Evolutionary conservation across 805 yeast genomes (phyloP), one percentile per base, ranked within the genome.

Genomic region (Hanseniaspora guilliermondii): DNA sequence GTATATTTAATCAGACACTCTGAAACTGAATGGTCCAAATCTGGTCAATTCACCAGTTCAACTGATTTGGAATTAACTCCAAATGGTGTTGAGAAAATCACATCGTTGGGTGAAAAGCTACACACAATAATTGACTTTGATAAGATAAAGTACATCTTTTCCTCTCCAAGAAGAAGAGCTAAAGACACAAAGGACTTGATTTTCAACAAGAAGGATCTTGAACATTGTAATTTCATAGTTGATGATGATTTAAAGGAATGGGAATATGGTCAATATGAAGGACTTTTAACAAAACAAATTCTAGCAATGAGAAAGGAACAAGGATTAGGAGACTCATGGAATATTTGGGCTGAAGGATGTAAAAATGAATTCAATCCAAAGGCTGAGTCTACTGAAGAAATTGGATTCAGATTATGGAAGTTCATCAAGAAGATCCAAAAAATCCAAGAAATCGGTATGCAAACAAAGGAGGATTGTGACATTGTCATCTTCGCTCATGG

Each of bases 211-310:
- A 72, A 70, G 25, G 68, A 72, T 17, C 73, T 69, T 56, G 58
- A 71, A 9, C 58, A 67, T 6, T 73, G 82, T 48, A 70, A 74
- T 8, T 62, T 75, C 44, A 68, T 71, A 56, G 74, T 74, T 19
- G 83, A 80, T 58, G 79, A 85, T 48, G 88, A 87, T 62, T 68
- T 88, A 49, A 77, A 93, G 61, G 97, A 91, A 69, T 91, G 97
- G 97, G 94, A 87, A 60, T 91, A 91, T 63, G 97, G 97, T 60
- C 93, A 86, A 64, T 91, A 91, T 67, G 97, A 91, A 72, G 97
- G 97, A 5, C 67, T 81, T 60, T 65, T 75, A 56, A 84, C 95
- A 1, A 65, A 70, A 6, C 79, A 89, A 61, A 87, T 89, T 65
- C 70, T 75, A 44, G 77, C 72, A 14, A 67, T 79, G 59, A 78